Percentiles rank a stretch among this genome's conserved stretches.
phyloP scores from a whole-genome alignment of 1,284 basidiomycete genomes.

The Ceratobasidium sp. region DNA sequence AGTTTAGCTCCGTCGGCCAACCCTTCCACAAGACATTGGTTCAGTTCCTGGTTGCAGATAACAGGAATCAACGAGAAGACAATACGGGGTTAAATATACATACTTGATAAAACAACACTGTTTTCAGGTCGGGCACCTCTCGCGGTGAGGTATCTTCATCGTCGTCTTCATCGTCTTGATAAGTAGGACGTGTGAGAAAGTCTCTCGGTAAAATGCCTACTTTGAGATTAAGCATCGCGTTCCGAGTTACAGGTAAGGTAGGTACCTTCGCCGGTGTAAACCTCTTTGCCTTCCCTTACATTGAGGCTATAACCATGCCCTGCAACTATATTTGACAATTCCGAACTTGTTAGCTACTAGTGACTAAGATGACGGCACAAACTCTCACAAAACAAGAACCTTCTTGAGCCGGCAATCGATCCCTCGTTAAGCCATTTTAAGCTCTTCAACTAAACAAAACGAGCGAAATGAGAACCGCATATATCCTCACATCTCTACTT shows the following conservation, averaged over 20 bases:
- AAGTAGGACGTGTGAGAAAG: not conserved
- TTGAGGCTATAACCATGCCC: constrained; percentile 20
- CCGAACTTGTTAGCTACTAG: not conserved
- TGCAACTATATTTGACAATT: not conserved
- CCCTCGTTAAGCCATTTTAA: constrained; percentile 26
- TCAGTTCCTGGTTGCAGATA: constrained; percentile 16
- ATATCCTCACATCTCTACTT: not conserved
- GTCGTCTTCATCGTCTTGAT: no score
- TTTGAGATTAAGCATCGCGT: not conserved
- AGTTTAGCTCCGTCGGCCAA: constrained; percentile 13
- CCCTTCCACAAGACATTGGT: not conserved
- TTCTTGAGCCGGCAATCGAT: not conserved
- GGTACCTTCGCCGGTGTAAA: constrained; percentile 3
- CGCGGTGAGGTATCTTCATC: not conserved
- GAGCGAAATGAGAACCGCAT: not conserved
- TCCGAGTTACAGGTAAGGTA: not conserved
- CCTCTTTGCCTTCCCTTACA: not conserved
- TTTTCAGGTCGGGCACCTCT: not conserved
- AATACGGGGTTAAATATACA: not conserved
- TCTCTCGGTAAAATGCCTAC: constrained; percentile 22
- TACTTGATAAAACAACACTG: constrained; percentile 18
- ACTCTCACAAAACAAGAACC: constrained; percentile 31
- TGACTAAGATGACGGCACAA: no score
- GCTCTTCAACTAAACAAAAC: not conserved
- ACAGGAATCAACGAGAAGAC: not conserved